These are phyloP conservation scores for Fusarium chaquense DNA, from an alignment of 2,329 filamentous ascomycete species.

Conservation along the genomic window DNA sequence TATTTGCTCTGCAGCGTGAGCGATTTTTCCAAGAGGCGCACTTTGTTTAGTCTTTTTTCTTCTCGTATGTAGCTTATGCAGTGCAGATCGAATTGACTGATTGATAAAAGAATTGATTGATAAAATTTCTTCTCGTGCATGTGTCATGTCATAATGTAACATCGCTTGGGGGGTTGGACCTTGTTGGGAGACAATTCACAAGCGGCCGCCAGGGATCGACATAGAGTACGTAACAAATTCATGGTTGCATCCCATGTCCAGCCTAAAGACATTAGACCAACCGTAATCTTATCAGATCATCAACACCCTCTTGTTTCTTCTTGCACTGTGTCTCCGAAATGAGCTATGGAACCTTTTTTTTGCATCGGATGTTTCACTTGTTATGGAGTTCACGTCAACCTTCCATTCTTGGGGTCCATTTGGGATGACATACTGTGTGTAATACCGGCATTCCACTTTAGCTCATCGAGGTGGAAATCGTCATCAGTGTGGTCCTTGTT, in stretches of 20 bases:
- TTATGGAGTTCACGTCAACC: constrained; percentile 4
- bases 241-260: background rate
- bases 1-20: constrained; percentile 46
- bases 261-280: background rate
- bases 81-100: background rate
- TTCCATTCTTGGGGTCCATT: background rate
- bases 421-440: constrained; percentile 4
- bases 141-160: constrained; percentile 6
- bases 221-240: constrained; percentile 12
- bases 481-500: background rate
- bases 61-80: background rate
- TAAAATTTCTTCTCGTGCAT: background rate
- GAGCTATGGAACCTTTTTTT: background rate
- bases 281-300: constrained; percentile 30
- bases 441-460: background rate
- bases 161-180: background rate
- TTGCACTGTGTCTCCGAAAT: constrained; percentile 10
- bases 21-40: constrained; percentile 48
- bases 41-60: constrained; percentile 32
- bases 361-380: constrained; percentile 21
- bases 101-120: constrained; percentile 7
- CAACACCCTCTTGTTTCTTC: background rate
- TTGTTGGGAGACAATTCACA: background rate
- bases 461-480: constrained; percentile 10
- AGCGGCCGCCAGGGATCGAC: constrained; percentile 5